Base-by-base conservation (phyloP, 2,329 filamentous ascomycete species). In the Penicillium freii region DNA sequence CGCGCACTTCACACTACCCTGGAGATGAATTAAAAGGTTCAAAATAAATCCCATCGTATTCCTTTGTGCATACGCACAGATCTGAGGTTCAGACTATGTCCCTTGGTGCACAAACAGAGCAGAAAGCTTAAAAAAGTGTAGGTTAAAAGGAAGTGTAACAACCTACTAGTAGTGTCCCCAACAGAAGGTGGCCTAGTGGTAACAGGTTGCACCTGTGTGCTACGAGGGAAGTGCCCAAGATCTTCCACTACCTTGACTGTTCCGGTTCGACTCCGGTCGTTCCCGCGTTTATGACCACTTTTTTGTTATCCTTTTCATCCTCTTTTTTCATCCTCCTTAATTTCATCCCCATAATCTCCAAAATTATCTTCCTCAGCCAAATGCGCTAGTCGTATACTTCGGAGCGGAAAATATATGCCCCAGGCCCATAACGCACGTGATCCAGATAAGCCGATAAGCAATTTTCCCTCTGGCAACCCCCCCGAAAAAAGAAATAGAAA, bases 391-490 rank as follows among this genome's bases (percentile, higher is more conserved):
- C 4, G 17, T 38, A 57, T 54, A 55, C 51, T 46, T 56, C 54
- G 54, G 54, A 46, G 3, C 48, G 48, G 54, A 51, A 56, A 34
- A 52, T 46, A 13, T 4, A 39, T 21, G 6, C 13, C 31, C 19
- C 44, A 33, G 21, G 1, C 19, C 40, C 29, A 52, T 3, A 17
- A 1, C 5, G 1, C 54, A 57, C 49, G 49, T 57, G 54, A 57
- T 13, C 5, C 27, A 31, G 54, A 57, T 57, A 57, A 57, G 49
- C 19, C 34, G 54, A 57, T 57, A 57, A 57, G 54, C 34, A 57
- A 57, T 47, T 57, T 57, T 57, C 54, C 54, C 54, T 57, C 48
- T 23, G 29, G 49, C 54, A 53, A 57, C 54, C 48, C 54, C 29
- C 46, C 25, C 38, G 19, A 46, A 53, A 57, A 51, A 44, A 40